These are phyloP conservation scores for Sedum album DNA, from an alignment of 164 flowering plant genomes.

Conservation along the genomic window DNA sequence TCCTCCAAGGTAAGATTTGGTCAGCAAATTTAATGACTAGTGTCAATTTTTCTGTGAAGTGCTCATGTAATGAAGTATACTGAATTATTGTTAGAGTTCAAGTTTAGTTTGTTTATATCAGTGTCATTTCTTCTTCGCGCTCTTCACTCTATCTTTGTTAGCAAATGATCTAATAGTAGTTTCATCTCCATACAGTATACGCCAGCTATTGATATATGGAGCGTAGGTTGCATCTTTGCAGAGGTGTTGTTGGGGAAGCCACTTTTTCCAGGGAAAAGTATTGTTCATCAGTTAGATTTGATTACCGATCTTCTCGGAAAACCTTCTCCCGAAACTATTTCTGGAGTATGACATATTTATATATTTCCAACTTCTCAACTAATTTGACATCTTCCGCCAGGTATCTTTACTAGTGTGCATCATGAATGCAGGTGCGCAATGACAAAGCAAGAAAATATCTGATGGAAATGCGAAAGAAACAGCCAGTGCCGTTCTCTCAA, in stretches of 20 bases:
- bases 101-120: conserved; percentile 30
- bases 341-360: conserved; percentile 31
- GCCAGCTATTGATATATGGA: conserved; percentile 73
- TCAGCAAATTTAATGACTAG: not conserved
- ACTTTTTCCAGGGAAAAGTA: conserved; percentile 71
- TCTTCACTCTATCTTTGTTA: conserved; percentile 2
- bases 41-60: not conserved
- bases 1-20: conserved; percentile 5
- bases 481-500: conserved; percentile 36
- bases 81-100: conserved; percentile 57
- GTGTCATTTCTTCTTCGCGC: conserved; percentile 18
- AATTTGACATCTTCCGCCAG: not conserved
- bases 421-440: conserved; percentile 41
- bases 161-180: not conserved
- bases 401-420: not conserved
- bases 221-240: conserved; percentile 71
- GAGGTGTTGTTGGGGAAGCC: conserved; percentile 68
- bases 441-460: conserved; percentile 64
- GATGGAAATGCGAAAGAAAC: conserved; percentile 53
- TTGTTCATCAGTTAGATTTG: conserved; percentile 63
- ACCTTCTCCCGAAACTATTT: conserved; percentile 45
- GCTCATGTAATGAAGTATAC: conserved; percentile 49
- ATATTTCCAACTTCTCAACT: not conserved
- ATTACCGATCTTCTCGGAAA: conserved; percentile 70
- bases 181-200: conserved; percentile 42